These are phyloP conservation scores for Aspergillus nidulans DNA, from an alignment of 495 filamentous ascomycete species.

Conservation along the genomic window DNA sequence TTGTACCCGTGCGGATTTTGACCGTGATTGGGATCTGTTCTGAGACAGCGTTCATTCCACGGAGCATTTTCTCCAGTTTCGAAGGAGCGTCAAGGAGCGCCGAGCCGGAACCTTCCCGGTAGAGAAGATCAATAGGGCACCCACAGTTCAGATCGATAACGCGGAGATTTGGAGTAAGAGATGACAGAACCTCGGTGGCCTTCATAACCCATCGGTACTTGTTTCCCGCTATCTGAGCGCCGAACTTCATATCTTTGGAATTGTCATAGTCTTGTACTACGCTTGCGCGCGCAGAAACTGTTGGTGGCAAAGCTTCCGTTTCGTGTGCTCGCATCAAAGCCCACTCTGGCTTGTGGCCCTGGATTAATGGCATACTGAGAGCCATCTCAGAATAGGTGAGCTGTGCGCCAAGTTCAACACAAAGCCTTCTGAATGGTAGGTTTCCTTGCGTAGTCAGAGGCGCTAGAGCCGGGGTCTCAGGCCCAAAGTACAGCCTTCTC, in stretches of 20 bases:
- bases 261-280: constrained; percentile 73
- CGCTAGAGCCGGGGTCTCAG: constrained; percentile 85
- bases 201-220: constrained; percentile 86
- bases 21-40: constrained; percentile 82
- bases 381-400: constrained; percentile 99
- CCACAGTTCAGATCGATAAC: constrained; percentile 94
- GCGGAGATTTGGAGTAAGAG: constrained; percentile 72
- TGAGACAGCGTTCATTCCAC: constrained; percentile 92
- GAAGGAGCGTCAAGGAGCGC: constrained; percentile 78
- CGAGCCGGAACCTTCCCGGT: constrained; percentile 81
- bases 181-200: constrained; percentile 73
- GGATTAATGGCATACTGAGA: constrained; percentile 83
- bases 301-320: constrained; percentile 66
- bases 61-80: constrained; percentile 85
- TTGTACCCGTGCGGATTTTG: constrained; percentile 91
- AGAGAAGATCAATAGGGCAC: constrained; percentile 93
- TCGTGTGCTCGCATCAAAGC: constrained; percentile 87
- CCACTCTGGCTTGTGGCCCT: constrained; percentile 90
- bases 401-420: constrained; percentile 81
- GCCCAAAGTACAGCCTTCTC: constrained; percentile 84
- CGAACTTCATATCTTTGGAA: constrained; percentile 77
- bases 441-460: constrained; percentile 96
- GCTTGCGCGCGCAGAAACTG: constrained; percentile 36
- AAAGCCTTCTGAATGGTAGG: constrained; percentile 90
- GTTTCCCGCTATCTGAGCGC: constrained; percentile 85